These are phyloP conservation scores for Chaetomium globosum DNA, from an alignment of 2,329 filamentous ascomycete genomes.

Conservation along the genomic window DNA sequence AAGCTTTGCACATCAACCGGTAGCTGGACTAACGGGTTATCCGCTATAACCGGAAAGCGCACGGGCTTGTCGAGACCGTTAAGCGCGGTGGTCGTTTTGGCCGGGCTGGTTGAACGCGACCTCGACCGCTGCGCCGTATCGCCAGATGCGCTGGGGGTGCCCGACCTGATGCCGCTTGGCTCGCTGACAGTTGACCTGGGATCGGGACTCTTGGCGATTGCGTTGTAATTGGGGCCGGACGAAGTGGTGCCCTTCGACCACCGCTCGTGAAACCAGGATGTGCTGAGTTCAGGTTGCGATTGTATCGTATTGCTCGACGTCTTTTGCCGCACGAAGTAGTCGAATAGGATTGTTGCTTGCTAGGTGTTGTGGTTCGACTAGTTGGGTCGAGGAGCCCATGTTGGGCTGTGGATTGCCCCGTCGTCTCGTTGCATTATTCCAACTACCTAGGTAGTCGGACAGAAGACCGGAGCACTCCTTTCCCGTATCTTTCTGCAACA, in stretches of 20 bases:
- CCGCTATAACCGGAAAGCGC: background rate
- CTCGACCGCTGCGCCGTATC: constrained; percentile 7
- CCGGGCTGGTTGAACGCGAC: constrained; percentile 10
- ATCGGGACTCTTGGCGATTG: background rate
- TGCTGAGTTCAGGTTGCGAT: background rate
- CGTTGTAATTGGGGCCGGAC: constrained; percentile 3
- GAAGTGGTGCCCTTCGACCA: constrained; percentile 4
- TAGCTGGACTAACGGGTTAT: background rate
- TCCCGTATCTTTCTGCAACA: too few species aligned
- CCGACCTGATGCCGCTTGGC: background rate
- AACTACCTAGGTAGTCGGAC: too few species aligned
- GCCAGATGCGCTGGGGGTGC: background rate
- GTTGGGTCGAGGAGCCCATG: too few species aligned
- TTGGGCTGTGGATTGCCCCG: too few species aligned
- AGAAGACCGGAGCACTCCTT: too few species aligned
- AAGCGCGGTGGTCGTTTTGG: constrained; percentile 6
- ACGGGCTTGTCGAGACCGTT: constrained; percentile 3
- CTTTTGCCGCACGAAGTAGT: background rate
- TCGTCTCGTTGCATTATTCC: too few species aligned
- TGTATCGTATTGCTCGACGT: background rate
- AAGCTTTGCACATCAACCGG: constrained; percentile 7
- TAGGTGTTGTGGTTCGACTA: too few species aligned
- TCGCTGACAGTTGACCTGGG: background rate
- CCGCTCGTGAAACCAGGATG: background rate
- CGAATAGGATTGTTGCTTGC: background rate